A percentile compares a stretch with the other conserved stretches of the same genome.
Evolutionary conservation across 1,139 yeast genomes (phyloP).

Genomic region (Chernovozyma aurita): DNA sequence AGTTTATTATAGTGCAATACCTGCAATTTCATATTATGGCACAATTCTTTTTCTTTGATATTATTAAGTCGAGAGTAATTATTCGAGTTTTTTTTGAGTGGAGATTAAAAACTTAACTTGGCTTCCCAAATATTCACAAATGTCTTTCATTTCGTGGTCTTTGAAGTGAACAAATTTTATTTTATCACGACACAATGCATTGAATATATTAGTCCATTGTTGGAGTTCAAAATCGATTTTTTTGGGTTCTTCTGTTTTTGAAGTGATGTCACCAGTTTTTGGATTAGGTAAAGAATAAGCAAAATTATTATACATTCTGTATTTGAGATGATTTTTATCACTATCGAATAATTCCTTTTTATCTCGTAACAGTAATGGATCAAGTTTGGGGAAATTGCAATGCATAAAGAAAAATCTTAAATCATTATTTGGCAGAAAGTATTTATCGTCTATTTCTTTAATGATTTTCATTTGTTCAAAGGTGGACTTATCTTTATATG

Average conservation of each 20-base stretch:
- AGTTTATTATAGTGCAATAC: too few species aligned
- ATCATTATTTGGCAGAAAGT: constrained; percentile 14
- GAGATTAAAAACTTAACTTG: constrained; percentile 26
- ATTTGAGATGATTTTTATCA: constrained; percentile 20
- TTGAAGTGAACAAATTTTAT: constrained; percentile 25
- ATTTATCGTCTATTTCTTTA: constrained; percentile 10
- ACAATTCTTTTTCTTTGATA: too few species aligned
- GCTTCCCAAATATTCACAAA: constrained; percentile 25
- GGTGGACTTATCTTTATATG: background rate
- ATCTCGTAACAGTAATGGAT: constrained; percentile 24
- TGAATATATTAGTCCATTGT: constrained; percentile 30
- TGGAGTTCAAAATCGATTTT: constrained; percentile 39
- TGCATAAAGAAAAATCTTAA: constrained; percentile 27
- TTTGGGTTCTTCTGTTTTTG: constrained; percentile 30
- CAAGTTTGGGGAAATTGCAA: constrained; percentile 37
- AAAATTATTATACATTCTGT: constrained; percentile 27
- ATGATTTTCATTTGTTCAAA: background rate
- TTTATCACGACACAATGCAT: constrained; percentile 23
- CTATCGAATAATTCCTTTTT: constrained; percentile 24
- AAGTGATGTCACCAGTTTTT: too few species aligned
- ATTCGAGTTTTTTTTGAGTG: too few species aligned
- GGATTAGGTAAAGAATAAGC: constrained; percentile 12
- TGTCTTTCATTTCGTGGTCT: constrained; percentile 15
- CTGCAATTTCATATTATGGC: too few species aligned
- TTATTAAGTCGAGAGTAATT: too few species aligned